Evolutionary conservation across 768 basidiomycete species (phyloP).

Genomic region (Cyclocybe aegerita): DNA sequence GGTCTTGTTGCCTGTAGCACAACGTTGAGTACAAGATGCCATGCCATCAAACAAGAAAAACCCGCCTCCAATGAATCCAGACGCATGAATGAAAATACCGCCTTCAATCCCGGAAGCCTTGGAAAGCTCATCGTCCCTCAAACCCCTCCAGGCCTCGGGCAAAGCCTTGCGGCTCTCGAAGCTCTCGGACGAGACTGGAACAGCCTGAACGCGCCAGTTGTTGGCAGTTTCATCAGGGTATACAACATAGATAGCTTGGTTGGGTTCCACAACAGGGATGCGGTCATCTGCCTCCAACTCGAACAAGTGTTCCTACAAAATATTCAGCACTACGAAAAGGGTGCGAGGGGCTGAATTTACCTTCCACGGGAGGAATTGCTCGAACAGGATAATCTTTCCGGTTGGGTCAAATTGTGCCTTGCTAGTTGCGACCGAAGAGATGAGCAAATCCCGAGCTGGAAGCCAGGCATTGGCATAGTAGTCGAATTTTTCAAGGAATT

Average conservation of each 20-base stretch:
- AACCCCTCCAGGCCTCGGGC: constrained; percentile 91
- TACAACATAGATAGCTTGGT: constrained; percentile 77
- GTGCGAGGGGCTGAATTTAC: constrained; percentile 31
- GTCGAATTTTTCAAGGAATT: constrained; percentile 77
- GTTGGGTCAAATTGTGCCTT: constrained; percentile 61
- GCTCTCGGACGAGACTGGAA: constrained; percentile 77
- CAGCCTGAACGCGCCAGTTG: constrained; percentile 92
- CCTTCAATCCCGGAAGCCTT: constrained; percentile 73
- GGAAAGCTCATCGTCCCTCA: constrained; percentile 82
- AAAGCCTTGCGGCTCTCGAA: constrained; percentile 91
- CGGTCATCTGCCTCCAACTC: constrained; percentile 69
- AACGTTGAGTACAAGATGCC: not conserved
- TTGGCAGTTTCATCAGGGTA: constrained; percentile 81
- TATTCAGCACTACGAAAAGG: not conserved
- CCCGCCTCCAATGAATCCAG: constrained; percentile 94
- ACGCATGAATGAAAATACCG: constrained; percentile 91
- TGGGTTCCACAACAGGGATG: constrained; percentile 35
- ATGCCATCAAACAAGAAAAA: constrained; percentile 1
- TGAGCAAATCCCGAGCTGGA: constrained; percentile 82
- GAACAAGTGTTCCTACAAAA: constrained; percentile 75
- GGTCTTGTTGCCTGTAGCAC: constrained; percentile 73
- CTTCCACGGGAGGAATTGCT: constrained; percentile 88
- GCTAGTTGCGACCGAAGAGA: constrained; percentile 51
- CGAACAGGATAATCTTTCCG: constrained; percentile 79
- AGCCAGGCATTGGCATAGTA: constrained; percentile 92